Percentiles rank a stretch among this genome's conserved stretches.
Evolutionary conservation across 176 grass and related monocot species (phyloP).

Genomic region (Ensete glaucum): DNA sequence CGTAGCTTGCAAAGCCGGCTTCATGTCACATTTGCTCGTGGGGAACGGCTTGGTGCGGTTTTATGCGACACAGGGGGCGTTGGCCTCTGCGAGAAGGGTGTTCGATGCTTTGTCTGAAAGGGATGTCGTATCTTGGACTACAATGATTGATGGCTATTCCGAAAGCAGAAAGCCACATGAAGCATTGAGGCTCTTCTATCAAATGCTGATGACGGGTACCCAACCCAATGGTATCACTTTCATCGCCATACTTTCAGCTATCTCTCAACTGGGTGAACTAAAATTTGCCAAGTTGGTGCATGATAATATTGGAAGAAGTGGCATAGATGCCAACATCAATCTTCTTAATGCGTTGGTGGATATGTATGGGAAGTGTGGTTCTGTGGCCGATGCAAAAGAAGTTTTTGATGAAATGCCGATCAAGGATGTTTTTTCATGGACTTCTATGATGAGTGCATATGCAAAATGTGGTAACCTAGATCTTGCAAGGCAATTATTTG

Average conservation of each 20-base stretch:
- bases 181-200: slow-evolving; percentile 43
- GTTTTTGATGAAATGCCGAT: slow-evolving; percentile 35
- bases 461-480: slow-evolving; percentile 42
- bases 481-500: slow-evolving; percentile 26
- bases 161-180: slow-evolving; percentile 13
- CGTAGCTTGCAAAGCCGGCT: slow-evolving; percentile 30
- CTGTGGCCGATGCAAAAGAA: slow-evolving; percentile 32
- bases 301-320: slow-evolving; percentile 18
- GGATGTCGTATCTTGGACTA: slow-evolving; percentile 65
- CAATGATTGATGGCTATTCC: slow-evolving; percentile 39
- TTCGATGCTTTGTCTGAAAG: slow-evolving; percentile 37
- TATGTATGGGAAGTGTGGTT: slow-evolving; percentile 53
- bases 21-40: slow-evolving; percentile 25
- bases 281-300: slow-evolving; percentile 31
- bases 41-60: slow-evolving; percentile 35
- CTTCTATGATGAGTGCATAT: slow-evolving; percentile 45
- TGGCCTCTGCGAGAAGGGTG: slow-evolving; percentile 13
- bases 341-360: slow-evolving; percentile 39
- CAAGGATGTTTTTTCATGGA: slow-evolving; percentile 68
- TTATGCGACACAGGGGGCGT: slow-evolving; percentile 3
- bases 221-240: slow-evolving; percentile 38
- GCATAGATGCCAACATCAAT: slow-evolving; percentile 7
- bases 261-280: slow-evolving; percentile 37
- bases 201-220: slow-evolving; percentile 29
- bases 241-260: slow-evolving; percentile 24